These are phyloP conservation scores for Termitomyces sp. DNA, from an alignment of 768 basidiomycete genomes.

Conservation along the genomic window DNA sequence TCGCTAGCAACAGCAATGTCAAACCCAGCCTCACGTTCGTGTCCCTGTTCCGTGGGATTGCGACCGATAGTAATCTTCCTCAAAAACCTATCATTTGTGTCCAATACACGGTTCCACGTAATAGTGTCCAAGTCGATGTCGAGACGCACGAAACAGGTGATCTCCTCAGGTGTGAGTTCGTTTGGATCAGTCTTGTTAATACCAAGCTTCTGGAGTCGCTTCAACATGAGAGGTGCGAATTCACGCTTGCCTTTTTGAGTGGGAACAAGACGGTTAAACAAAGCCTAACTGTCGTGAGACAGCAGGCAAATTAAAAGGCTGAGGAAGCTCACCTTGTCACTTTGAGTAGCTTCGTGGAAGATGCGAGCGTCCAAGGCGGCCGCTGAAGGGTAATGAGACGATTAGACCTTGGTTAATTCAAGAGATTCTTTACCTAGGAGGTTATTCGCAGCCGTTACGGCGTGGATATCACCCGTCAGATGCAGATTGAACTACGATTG, in stretches of 20 bases:
- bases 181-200: constrained; percentile 93
- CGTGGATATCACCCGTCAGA: constrained; percentile 96
- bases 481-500: constrained; percentile 82
- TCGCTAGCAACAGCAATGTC: constrained; percentile 98
- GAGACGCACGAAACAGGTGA: constrained; percentile 82
- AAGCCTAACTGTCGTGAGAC: constrained; percentile 36
- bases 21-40: constrained; percentile 85
- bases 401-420: neutral
- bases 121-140: constrained; percentile 89
- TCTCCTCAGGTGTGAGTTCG: constrained; percentile 89
- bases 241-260: constrained; percentile 90
- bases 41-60: constrained; percentile 83
- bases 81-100: constrained; percentile 95
- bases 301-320: neutral
- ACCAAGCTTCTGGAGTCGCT: constrained; percentile 90
- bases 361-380: constrained; percentile 96
- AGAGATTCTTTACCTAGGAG: constrained; percentile 56
- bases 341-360: constrained; percentile 95
- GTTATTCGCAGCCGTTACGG: constrained; percentile 96
- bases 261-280: constrained; percentile 90
- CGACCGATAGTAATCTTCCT: constrained; percentile 93
- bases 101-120: constrained; percentile 96
- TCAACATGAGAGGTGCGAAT: constrained; percentile 95
- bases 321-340: constrained; percentile 63
- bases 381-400: constrained; percentile 37